A percentile compares a stretch with the other conserved stretches of the same genome.
Evolutionary conservation across 441 rosid genomes (phyloP).

Genomic region (Corymbia calophylla): DNA sequence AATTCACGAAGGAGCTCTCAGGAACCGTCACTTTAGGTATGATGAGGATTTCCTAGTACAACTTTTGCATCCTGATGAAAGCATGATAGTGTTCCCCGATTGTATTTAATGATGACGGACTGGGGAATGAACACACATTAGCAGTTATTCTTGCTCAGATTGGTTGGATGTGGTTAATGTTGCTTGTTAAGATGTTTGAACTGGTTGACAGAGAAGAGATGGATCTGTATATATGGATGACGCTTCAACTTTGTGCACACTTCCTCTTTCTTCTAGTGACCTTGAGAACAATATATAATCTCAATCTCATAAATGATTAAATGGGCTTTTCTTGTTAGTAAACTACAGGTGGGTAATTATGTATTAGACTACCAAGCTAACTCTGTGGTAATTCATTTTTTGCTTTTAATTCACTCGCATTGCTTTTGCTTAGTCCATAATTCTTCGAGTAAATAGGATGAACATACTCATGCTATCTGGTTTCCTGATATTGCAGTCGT

Average conservation of each 20-base stretch:
- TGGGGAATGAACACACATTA: not conserved
- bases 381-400: not conserved
- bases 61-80: not conserved
- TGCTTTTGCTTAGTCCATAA: not conserved
- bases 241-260: not conserved
- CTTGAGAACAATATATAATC: not conserved
- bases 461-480: not conserved
- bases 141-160: not conserved
- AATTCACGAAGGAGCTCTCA: conserved; percentile 77
- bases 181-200: not conserved
- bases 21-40: conserved; percentile 77
- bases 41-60: not conserved
- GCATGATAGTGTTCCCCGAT: not conserved
- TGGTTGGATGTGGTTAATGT: not conserved
- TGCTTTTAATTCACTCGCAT: not conserved
- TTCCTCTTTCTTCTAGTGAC: not conserved
- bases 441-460: not conserved
- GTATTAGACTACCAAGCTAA: not conserved
- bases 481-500: not conserved
- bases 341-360: not conserved
- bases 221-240: not conserved
- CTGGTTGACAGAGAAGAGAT: not conserved
- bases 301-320: not conserved
- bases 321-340: not conserved
- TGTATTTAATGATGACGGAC: not conserved